Evolutionary conservation across 768 basidiomycete genomes (phyloP).

Genomic region (Tephrocybe rancida): DNA sequence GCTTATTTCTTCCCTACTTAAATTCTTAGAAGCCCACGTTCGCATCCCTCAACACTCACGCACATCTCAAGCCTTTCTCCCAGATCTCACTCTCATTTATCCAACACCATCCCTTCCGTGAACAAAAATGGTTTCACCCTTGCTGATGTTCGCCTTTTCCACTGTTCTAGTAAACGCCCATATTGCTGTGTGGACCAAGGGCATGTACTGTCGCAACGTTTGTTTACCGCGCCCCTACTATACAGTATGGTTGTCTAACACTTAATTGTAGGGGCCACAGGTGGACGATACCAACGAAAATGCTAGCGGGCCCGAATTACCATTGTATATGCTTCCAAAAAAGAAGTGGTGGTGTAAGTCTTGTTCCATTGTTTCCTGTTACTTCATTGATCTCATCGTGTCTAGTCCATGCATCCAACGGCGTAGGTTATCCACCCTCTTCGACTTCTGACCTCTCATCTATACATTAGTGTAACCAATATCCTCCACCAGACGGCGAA

Average conservation of each 20-base stretch:
- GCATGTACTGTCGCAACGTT: constrained; percentile 50
- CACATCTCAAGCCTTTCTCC: no score
- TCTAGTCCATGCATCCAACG: constrained; percentile 33
- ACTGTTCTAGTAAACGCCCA: no score
- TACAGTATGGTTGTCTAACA: background rate
- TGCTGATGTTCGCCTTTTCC: no score
- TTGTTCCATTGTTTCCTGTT: background rate
- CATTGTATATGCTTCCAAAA: constrained; percentile 42
- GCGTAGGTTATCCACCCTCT: constrained; percentile 24
- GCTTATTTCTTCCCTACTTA: no score
- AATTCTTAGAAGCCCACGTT: no score
- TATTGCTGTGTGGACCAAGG: constrained; percentile 40
- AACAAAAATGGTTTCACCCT: no score
- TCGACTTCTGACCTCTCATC: background rate
- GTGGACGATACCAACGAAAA: constrained; percentile 37
- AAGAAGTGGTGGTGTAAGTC: constrained; percentile 50
- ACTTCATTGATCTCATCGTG: background rate
- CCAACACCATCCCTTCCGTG: no score
- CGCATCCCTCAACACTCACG: no score
- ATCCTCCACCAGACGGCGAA: constrained; percentile 42
- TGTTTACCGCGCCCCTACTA: constrained; percentile 12
- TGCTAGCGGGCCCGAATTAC: constrained; percentile 37
- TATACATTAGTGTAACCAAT: constrained; percentile 38
- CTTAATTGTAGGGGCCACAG: constrained; percentile 24
- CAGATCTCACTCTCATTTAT: no score